phyloP scores from a whole-genome alignment of 2,329 filamentous ascomycete species.

The Pseudogymnoascus sp. region DNA sequence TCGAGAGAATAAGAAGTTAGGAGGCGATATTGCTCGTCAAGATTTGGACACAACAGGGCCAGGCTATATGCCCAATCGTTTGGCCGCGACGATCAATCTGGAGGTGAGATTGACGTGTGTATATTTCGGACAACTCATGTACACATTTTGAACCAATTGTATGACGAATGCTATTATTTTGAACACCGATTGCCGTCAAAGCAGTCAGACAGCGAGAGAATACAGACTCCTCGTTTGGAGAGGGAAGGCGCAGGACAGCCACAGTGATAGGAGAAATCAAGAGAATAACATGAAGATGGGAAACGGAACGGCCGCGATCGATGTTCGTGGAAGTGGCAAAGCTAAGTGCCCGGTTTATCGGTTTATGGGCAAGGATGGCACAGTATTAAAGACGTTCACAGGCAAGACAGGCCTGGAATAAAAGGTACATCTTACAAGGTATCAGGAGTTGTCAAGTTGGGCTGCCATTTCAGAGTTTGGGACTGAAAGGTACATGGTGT shows the following conservation, averaged over 20 bases:
- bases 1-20: neutral
- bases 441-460: neutral
- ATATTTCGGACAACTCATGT: neutral
- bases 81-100: neutral
- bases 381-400: neutral
- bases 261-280: neutral
- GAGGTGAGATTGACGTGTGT: neutral
- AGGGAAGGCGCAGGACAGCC: neutral
- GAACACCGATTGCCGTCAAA: neutral
- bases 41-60: neutral
- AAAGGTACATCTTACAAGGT: neutral
- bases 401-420: neutral
- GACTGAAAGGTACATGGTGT: neutral
- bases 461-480: neutral
- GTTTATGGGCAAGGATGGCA: neutral
- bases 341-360: neutral
- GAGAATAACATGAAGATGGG: neutral
- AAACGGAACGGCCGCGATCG: neutral
- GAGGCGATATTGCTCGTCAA: neutral
- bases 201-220: neutral
- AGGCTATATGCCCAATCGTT: neutral
- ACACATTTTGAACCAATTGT: neutral
- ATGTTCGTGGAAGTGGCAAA: neutral
- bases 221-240: neutral
- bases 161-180: neutral